A percentile compares a stretch with the other conserved stretches of the same genome.
Evolutionary conservation across 2,329 filamentous ascomycete genomes (phyloP).

Genomic region (Harringtonia lauricola): DNA sequence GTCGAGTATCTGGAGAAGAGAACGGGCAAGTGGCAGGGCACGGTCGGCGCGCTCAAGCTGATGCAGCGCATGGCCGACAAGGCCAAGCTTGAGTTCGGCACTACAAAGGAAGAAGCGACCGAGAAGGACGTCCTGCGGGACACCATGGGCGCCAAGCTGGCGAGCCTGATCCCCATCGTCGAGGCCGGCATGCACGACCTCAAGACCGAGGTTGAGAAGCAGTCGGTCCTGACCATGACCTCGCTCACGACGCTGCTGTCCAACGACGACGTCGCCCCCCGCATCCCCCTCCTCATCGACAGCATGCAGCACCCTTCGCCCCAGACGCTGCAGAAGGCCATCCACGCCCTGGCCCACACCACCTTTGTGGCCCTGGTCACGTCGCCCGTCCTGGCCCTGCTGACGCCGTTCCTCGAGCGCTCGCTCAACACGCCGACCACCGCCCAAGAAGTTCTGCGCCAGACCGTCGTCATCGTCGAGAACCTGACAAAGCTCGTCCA

Average conservation of each 20-base stretch:
- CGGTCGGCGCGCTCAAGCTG: conserved; percentile 73
- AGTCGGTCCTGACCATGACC: conserved; percentile 85
- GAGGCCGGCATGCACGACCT: conserved; percentile 94
- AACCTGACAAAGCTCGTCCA: conserved; percentile 98
- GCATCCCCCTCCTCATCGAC: conserved; percentile 84
- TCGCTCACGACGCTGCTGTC: conserved; percentile 80
- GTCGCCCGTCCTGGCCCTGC: conserved; percentile 83
- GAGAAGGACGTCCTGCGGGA: conserved; percentile 86
- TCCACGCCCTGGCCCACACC: conserved; percentile 91
- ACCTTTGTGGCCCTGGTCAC: conserved; percentile 98
- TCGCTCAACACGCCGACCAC: conserved; percentile 87
- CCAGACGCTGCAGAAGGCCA: conserved; percentile 85
- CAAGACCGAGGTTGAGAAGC: conserved; percentile 79
- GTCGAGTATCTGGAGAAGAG: conserved; percentile 66
- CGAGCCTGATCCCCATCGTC: conserved; percentile 79
- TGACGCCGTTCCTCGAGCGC: conserved; percentile 90
- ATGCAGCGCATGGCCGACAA: conserved; percentile 92
- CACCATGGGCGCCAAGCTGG: conserved; percentile 79
- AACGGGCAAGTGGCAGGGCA: conserved; percentile 95
- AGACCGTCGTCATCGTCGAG: conserved; percentile 93
- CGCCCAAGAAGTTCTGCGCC: conserved; percentile 84
- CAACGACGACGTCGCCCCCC: conserved; percentile 91
- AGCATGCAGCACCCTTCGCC: conserved; percentile 90
- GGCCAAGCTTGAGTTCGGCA: conserved; percentile 72
- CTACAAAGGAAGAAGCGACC: conserved; percentile 68